A percentile compares a stretch with the other conserved stretches of the same genome.
These are phyloP conservation scores for Puccinia triticina DNA, from an alignment of 1,284 basidiomycete genomes.

Conservation along the genomic window DNA sequence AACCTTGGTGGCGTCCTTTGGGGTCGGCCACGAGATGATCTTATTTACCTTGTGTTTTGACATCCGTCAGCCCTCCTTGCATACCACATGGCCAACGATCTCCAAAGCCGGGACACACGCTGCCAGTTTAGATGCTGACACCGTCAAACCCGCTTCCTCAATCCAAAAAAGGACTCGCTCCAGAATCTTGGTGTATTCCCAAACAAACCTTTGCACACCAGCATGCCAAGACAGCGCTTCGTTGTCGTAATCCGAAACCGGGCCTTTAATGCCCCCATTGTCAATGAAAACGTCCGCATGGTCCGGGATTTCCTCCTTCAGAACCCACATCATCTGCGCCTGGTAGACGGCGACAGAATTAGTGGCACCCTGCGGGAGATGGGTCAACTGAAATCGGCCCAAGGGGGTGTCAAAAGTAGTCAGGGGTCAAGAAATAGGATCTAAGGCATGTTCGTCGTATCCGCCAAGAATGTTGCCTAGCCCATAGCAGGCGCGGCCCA, in stretches of 20 bases:
- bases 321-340: neutral
- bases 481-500: too few relatives aligned
- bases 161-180: slow-evolving; percentile 9
- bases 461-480: neutral
- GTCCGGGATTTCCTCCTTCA: neutral
- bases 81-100: slow-evolving; percentile 24
- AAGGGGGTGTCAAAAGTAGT: slow-evolving; percentile 19
- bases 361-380: too few relatives aligned
- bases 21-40: neutral
- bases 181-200: neutral
- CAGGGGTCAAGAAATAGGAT: neutral
- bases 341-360: neutral
- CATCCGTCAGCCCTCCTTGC: neutral
- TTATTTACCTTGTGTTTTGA: neutral
- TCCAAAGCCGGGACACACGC: neutral
- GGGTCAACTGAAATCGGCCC: neutral
- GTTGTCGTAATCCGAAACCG: neutral
- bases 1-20: neutral
- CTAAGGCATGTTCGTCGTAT: slow-evolving; percentile 2
- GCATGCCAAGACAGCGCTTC: neutral
- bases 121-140: neutral
- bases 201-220: neutral
- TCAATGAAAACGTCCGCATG: neutral
- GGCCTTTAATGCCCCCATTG: slow-evolving; percentile 4
- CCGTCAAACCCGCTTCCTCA: slow-evolving; percentile 18